Evolutionary conservation across 2,329 filamentous ascomycete genomes (phyloP).

Genomic region (Nemania sp.): DNA sequence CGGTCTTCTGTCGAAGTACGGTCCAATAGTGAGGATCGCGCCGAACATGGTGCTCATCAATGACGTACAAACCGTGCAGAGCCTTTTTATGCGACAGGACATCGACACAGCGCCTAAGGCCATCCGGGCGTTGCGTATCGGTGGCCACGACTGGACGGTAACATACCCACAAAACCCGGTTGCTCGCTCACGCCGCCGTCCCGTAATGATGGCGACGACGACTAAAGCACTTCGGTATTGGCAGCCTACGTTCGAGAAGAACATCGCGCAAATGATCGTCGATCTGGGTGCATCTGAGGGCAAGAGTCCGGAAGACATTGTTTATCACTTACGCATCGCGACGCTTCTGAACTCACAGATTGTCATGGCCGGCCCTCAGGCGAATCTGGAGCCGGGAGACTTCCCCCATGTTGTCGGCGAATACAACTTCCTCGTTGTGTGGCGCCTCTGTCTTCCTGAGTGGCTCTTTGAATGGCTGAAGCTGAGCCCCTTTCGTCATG

Average conservation of each 20-base stretch:
- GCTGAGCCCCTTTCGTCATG: not conserved
- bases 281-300: not conserved
- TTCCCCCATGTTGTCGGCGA: not conserved
- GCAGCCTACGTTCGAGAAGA: not conserved
- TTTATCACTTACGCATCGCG: not conserved
- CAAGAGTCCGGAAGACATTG: not conserved
- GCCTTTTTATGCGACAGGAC: not conserved
- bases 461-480: not conserved
- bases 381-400: not conserved
- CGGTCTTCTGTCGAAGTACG: slow-evolving; percentile 1
- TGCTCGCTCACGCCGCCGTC: not conserved
- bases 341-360: not conserved
- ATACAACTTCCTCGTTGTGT: not conserved
- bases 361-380: not conserved
- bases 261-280: not conserved
- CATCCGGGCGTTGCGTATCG: not conserved
- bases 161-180: not conserved
- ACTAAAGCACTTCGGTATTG: not conserved
- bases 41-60: slow-evolving; percentile 3
- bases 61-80: not conserved
- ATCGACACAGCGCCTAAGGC: not conserved
- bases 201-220: not conserved
- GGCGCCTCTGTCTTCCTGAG: not conserved
- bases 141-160: not conserved
- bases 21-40: not conserved